phyloP scores from a whole-genome alignment of 78 protist genomes.

The Emiliania huxleyi region DNA sequence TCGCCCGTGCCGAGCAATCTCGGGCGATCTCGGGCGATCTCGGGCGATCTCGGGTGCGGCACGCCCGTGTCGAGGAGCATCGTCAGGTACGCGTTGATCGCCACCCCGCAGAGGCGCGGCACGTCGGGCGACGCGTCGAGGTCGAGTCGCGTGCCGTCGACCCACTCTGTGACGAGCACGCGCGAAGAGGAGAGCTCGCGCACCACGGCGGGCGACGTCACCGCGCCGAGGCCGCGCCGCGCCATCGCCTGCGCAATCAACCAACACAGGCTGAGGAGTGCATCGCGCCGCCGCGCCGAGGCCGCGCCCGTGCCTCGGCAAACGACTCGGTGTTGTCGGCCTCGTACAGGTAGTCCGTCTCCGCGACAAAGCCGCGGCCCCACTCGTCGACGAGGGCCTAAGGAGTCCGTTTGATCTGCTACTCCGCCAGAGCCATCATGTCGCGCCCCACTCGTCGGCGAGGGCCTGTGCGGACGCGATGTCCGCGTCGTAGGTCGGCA shows the following conservation, averaged over 20 bases:
- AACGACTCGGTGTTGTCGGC: not conserved
- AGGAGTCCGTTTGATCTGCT: no score
- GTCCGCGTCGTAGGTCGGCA: not conserved
- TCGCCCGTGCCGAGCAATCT: no score
- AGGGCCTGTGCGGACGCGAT: not conserved
- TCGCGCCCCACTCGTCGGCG: not conserved
- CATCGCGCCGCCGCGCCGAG: constrained; percentile 1
- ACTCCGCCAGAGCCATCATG: no score
- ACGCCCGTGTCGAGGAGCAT: constrained; percentile 42
- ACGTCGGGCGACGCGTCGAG: not conserved
- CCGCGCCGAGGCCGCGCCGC: not conserved
- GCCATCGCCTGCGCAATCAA: not conserved
- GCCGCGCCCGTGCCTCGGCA: no score
- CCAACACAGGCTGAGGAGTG: not conserved
- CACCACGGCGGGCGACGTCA: not conserved
- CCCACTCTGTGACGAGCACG: constrained; percentile 26
- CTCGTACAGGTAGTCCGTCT: constrained; percentile 22
- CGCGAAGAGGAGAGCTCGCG: not conserved
- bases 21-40: no score
- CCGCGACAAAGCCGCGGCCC: constrained; percentile 34
- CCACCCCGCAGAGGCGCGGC: constrained; percentile 34
- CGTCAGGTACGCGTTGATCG: constrained; percentile 48
- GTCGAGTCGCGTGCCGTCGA: not conserved
- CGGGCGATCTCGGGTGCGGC: no score
- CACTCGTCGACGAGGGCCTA: constrained; percentile 39